Percentiles rank a stretch among this genome's conserved stretches.
Conservation (phyloP, 257 asterid genomes). For the Eustoma russellianum region DNA sequence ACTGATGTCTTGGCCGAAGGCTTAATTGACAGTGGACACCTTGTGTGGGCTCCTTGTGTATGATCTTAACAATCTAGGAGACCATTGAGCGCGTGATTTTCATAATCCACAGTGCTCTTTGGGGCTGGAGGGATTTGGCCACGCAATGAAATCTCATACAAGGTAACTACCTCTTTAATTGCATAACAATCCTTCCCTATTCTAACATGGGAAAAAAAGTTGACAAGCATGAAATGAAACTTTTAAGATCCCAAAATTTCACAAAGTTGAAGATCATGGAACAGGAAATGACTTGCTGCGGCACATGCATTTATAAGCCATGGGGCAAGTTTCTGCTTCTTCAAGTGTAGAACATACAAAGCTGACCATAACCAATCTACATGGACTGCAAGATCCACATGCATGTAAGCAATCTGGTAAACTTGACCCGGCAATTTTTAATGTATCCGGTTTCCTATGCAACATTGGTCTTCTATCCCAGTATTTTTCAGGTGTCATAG, state of each 20-base stretch:
- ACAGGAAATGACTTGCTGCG: constrained; percentile 78
- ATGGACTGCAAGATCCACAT: constrained; percentile 86
- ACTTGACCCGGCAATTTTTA: constrained; percentile 60
- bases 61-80: no score
- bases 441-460: constrained; percentile 31
- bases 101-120: no score
- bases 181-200: constrained; percentile 5
- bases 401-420: constrained; percentile 84
- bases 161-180: constrained; percentile 4
- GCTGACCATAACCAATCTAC: constrained; percentile 81
- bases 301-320: constrained; percentile 88
- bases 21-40: no score
- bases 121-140: no score
- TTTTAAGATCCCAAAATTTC: background rate
- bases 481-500: background rate
- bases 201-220: background rate
- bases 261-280: constrained; percentile 27
- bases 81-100: no score
- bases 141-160: no score
- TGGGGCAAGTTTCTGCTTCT: constrained; percentile 93
- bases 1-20: no score
- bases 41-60: no score
- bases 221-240: background rate
- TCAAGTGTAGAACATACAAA: constrained; percentile 71
- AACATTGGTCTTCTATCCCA: constrained; percentile 10